phyloP scores from a whole-genome alignment of 768 basidiomycete genomes.

The Kwoniella sp. region DNA sequence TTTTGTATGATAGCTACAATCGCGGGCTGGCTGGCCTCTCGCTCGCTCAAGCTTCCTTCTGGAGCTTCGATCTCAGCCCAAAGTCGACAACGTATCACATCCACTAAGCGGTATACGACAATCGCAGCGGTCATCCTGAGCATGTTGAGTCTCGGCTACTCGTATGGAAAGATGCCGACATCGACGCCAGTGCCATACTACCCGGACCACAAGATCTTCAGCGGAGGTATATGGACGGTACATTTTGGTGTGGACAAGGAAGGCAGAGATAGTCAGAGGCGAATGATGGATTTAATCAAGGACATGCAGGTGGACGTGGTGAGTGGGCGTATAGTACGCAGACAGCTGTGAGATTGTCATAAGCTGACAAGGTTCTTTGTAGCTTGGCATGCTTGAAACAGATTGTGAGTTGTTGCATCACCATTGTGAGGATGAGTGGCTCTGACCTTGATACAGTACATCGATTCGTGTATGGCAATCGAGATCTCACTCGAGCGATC shows the following conservation, averaged over 20 bases:
- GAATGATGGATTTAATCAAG: constrained; percentile 66
- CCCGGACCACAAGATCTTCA: constrained; percentile 68
- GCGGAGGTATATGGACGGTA: constrained; percentile 86
- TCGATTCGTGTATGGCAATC: constrained; percentile 76
- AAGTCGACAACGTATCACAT: constrained; percentile 15
- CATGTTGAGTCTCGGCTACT: constrained; percentile 19
- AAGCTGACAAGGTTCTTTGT: neutral
- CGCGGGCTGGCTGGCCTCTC: neutral
- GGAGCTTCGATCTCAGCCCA: neutral
- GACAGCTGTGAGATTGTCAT: neutral
- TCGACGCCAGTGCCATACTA: constrained; percentile 65
- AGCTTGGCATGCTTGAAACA: constrained; percentile 73
- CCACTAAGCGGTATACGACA: constrained; percentile 18
- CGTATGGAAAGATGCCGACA: constrained; percentile 58
- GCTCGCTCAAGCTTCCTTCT: neutral
- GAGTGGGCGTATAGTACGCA: too few species aligned
- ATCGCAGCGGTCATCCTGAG: constrained; percentile 17
- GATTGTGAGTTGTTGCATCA: constrained; percentile 65
- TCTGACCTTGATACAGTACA: constrained; percentile 49
- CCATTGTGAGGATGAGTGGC: neutral
- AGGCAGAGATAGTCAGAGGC: constrained; percentile 71
- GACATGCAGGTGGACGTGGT: constrained; percentile 86
- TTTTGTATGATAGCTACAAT: constrained; percentile 22
- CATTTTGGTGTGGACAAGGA: constrained; percentile 83
- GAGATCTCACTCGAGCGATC: constrained; percentile 80